Evolutionary conservation across 768 basidiomycete genomes (phyloP), one percentile per base, ranked within the genome.

Genomic region (Phanerochaete carnosa): DNA sequence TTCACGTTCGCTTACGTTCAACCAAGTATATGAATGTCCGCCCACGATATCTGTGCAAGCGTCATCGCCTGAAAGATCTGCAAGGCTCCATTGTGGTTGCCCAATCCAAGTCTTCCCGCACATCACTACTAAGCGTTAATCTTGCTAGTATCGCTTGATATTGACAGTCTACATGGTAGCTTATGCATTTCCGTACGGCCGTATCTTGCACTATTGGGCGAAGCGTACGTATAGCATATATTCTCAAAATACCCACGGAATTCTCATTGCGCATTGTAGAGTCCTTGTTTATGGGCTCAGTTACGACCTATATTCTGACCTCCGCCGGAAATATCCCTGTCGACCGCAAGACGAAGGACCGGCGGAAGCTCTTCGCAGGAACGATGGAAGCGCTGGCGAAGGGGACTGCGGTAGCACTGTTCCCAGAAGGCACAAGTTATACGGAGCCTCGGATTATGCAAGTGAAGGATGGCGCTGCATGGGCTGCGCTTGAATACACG

Each of bases 321-420:
- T 90, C 90, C 62, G 90, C 96, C 1, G 95, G 97, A n/a, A 97
- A 97, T 73, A 95, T 99, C 64, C 95, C 96, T 25, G 96, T 98
- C 35, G 95, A 97, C 73, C 85, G 97, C 62, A 95, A 92, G 76
- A 92, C 84, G 62, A 94, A 93, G 76, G 95, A 99, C 75, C 88
- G 94, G 58, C 90, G 90, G 68, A 82, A 84, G 22, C 79, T 98
- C 19, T 95, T 97, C 77, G 83, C 85, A 63, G 91, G 93, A 45
- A 97, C 95, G 0, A 89, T 98, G 66, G 90, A 96, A 55, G 88
- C 89, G 1, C 80, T 99, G 43, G 80, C 86, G 19, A 77, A 77
- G n/a, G 92, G 90, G 16, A 81, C 88, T 62, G 91, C 86, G 22
- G 92, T 99, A 57, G 96, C 94, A 7, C 80, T 98, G 45, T 99